A percentile compares a stretch with the other conserved stretches of the same genome.
phyloP scores from a whole-genome alignment of 1,284 basidiomycete species.

The Ganoderma lucidum region DNA sequence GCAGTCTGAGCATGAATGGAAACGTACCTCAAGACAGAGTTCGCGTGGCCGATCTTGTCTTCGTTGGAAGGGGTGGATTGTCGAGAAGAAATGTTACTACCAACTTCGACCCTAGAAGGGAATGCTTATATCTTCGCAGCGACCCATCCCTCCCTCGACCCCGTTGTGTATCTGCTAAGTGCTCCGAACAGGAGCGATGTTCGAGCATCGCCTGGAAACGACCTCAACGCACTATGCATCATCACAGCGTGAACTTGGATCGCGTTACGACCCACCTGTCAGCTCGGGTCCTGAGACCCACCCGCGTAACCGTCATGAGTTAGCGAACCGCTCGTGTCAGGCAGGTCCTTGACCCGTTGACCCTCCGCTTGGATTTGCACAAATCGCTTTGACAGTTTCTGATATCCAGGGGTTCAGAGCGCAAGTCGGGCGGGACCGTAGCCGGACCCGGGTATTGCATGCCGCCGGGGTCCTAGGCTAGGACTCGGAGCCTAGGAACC shows the following conservation, averaged over 20 bases:
- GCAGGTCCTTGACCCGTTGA: background rate
- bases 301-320: background rate
- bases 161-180: background rate
- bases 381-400: background rate
- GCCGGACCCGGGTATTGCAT: background rate
- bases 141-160: background rate
- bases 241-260: conserved; percentile 8
- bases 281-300: conserved; percentile 7
- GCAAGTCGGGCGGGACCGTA: background rate
- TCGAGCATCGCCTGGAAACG: conserved; percentile 14
- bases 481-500: background rate
- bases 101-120: background rate
- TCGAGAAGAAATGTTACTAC: conserved; percentile 4
- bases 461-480: background rate
- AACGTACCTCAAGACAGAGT: background rate
- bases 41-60: background rate
- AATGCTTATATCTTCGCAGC: conserved; percentile 9
- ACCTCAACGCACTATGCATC: conserved; percentile 14
- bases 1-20: background rate
- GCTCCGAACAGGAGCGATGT: background rate
- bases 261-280: conserved; percentile 14
- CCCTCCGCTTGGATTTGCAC: background rate
- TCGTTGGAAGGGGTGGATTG: conserved; percentile 2
- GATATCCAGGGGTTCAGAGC: background rate
- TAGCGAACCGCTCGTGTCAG: background rate